Conservation (phyloP, 805 yeast genomes). For the Ogataea corticis region DNA sequence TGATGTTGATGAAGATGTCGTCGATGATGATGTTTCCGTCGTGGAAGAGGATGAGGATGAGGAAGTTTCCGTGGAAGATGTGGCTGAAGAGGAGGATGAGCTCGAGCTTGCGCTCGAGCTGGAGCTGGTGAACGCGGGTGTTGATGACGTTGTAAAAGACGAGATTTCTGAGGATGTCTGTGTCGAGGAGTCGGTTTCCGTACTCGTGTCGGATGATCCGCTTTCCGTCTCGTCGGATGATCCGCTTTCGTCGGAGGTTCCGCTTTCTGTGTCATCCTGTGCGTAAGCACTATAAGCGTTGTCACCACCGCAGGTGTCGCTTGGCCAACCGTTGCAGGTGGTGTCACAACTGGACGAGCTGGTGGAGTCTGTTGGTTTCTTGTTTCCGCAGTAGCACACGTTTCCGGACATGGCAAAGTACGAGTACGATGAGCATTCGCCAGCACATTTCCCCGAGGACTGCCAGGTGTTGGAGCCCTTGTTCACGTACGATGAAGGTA, state of each 20-base stretch:
- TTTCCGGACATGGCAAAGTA: slow-evolving; percentile 56
- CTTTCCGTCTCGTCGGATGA: no score
- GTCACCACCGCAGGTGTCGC: slow-evolving; percentile 59
- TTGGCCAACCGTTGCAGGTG: slow-evolving; percentile 62
- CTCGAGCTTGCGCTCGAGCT: not conserved
- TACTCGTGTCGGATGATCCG: no score
- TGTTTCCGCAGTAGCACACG: slow-evolving; percentile 67
- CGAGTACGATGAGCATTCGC: slow-evolving; percentile 41
- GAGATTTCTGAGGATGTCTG: no score
- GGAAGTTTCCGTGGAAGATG: slow-evolving; percentile 12
- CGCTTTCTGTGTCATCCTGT: slow-evolving; percentile 27
- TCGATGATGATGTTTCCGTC: slow-evolving; percentile 29
- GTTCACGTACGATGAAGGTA: slow-evolving; percentile 37
- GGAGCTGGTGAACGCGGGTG: not conserved
- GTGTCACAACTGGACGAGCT: slow-evolving; percentile 40
- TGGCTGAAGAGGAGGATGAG: not conserved
- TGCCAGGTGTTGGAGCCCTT: slow-evolving; percentile 57
- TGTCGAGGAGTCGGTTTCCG: no score
- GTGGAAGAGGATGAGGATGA: slow-evolving; percentile 12
- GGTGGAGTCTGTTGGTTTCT: slow-evolving; percentile 34
- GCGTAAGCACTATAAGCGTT: slow-evolving; percentile 48
- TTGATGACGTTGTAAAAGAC: no score
- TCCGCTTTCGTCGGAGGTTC: slow-evolving; percentile 13
- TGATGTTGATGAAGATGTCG: slow-evolving; percentile 14
- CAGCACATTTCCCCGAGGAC: slow-evolving; percentile 55